Conservation (phyloP, 2,329 filamentous ascomycete genomes). For the Periconia sp. region DNA sequence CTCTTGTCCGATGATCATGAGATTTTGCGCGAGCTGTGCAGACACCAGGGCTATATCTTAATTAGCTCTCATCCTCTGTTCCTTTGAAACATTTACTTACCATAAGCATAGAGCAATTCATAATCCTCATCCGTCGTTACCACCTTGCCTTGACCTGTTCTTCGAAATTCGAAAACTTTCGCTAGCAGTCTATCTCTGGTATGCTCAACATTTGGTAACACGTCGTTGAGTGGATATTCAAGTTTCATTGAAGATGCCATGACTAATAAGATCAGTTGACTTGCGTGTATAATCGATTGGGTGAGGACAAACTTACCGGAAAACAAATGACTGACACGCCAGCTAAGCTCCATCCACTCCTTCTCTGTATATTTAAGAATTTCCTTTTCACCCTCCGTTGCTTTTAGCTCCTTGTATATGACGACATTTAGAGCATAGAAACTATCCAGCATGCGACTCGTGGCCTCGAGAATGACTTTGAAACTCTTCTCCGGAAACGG, state of each 20-base stretch:
- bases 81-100: constrained; percentile 47
- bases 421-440: constrained; percentile 97
- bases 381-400: constrained; percentile 80
- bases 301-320: constrained; percentile 55
- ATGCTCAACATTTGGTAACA: constrained; percentile 80
- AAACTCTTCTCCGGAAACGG: constrained; percentile 82
- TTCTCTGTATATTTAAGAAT: constrained; percentile 78
- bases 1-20: constrained; percentile 59
- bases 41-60: constrained; percentile 64
- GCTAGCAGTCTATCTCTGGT: constrained; percentile 82
- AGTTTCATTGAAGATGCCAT: constrained; percentile 92
- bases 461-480: constrained; percentile 76
- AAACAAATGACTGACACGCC: constrained; percentile 87
- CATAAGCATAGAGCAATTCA: constrained; percentile 91
- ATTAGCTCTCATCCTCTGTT: not conserved
- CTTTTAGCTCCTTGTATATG: constrained; percentile 77
- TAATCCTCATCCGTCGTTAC: constrained; percentile 78
- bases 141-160: constrained; percentile 62
- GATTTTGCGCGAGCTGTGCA: constrained; percentile 63
- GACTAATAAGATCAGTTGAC: constrained; percentile 58
- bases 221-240: constrained; percentile 90
- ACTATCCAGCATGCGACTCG: constrained; percentile 84
- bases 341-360: constrained; percentile 81
- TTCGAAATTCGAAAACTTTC: constrained; percentile 86
- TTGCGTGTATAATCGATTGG: too few relatives aligned